These are phyloP conservation scores for Peronosclerospora sorghi DNA, from an alignment of 352 stramenopile genomes.

Conservation along the genomic window DNA sequence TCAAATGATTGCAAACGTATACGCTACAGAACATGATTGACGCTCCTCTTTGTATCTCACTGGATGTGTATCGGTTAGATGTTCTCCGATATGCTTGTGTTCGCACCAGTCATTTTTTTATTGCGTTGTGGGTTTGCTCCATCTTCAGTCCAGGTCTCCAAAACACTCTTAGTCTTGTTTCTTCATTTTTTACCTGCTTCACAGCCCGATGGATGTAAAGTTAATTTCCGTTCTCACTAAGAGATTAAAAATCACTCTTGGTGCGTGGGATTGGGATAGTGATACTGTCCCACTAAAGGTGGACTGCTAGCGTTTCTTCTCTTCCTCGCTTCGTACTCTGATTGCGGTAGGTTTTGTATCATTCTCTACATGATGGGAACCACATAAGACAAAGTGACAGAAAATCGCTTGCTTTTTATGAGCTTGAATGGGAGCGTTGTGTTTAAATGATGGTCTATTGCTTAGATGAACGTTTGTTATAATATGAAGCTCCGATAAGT, in stretches of 20 bases:
- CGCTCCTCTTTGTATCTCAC: too few relatives aligned
- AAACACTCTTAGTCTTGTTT: too few relatives aligned
- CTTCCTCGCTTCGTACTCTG: conserved; percentile 65
- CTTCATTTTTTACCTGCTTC: too few relatives aligned
- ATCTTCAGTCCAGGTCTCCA: conserved; percentile 44
- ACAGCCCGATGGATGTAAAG: conserved; percentile 60
- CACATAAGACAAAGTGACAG: conserved; percentile 81
- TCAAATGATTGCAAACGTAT: conserved; percentile 78
- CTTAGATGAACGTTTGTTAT: too few relatives aligned
- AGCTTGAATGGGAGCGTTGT: conserved; percentile 51
- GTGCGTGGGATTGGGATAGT: conserved; percentile 61
- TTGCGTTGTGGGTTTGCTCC: conserved; percentile 71
- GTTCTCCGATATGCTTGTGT: conserved; percentile 69
- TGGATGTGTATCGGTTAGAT: conserved; percentile 29
- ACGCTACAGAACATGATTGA: too few relatives aligned
- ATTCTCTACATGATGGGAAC: conserved; percentile 48
- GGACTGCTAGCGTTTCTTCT: conserved; percentile 53
- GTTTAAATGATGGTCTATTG: not conserved
- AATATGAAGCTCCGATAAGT: conserved; percentile 22
- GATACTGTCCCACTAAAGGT: conserved; percentile 67
- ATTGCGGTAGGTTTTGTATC: conserved; percentile 35
- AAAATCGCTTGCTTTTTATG: conserved; percentile 74
- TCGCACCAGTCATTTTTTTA: conserved; percentile 61
- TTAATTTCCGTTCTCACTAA: conserved; percentile 47
- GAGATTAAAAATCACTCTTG: conserved; percentile 64